A percentile compares a stretch with the other conserved stretches of the same genome.
phyloP scores from a whole-genome alignment of 108 stramenopile genomes.

The Cafeteria roenbergensis region DNA sequence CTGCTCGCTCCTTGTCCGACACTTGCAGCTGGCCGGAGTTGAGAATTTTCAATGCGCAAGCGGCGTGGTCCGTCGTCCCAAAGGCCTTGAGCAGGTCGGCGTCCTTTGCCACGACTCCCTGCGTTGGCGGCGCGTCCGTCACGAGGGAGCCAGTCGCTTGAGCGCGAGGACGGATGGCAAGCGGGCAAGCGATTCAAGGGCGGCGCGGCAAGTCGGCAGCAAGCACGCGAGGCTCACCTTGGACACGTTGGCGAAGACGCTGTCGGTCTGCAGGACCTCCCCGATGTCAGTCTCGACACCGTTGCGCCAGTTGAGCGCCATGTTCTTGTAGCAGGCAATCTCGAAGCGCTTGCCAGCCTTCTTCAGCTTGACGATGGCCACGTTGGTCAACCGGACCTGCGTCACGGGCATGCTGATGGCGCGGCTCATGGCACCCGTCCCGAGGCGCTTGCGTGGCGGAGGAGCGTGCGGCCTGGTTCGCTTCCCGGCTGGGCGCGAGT shows the following conservation, averaged over 20 bases:
- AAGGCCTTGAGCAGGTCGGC: slow-evolving; percentile 68
- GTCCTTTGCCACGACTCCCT: slow-evolving; percentile 73
- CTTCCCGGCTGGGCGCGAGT: too few species aligned
- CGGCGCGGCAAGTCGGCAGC: too few species aligned
- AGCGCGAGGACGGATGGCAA: neutral
- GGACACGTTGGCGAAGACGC: slow-evolving; percentile 83
- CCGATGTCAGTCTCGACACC: slow-evolving; percentile 86
- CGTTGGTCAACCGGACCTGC: slow-evolving; percentile 92
- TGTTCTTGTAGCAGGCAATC: slow-evolving; percentile 91
- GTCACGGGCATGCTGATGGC: slow-evolving; percentile 67
- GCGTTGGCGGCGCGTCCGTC: neutral
- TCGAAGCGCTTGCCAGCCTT: slow-evolving; percentile 85
- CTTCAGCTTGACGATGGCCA: slow-evolving; percentile 76
- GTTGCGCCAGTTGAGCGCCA: slow-evolving; percentile 87
- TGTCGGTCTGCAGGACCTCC: slow-evolving; percentile 89
- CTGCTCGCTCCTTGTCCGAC: slow-evolving; percentile 41
- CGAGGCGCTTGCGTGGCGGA: too few species aligned
- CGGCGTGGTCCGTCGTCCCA: slow-evolving; percentile 61
- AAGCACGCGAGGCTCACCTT: slow-evolving; percentile 37
- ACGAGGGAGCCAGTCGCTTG: too few species aligned
- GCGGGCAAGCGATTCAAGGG: too few species aligned
- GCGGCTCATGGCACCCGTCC: too few species aligned
- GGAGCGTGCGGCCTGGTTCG: too few species aligned
- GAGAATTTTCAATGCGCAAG: slow-evolving; percentile 63
- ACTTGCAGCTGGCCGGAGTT: slow-evolving; percentile 74